Evolutionary conservation across 768 basidiomycete genomes (phyloP).

Genomic region (Suillus cothurnatus): DNA sequence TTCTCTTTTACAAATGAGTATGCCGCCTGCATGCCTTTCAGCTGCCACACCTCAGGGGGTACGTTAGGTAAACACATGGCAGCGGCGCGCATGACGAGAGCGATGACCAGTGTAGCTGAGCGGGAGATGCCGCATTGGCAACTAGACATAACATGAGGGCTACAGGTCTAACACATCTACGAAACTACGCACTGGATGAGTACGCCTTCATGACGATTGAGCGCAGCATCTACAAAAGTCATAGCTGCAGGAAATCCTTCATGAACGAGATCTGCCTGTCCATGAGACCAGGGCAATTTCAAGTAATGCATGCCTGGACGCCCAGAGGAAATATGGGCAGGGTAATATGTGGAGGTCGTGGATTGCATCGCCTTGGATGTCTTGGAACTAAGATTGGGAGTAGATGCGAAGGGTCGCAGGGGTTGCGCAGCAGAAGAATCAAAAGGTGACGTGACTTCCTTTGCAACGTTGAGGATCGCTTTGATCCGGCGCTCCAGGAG

Average conservation of each 20-base stretch:
- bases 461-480: slow-evolving; percentile 89
- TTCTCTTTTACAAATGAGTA: slow-evolving; percentile 90
- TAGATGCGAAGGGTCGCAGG: slow-evolving; percentile 64
- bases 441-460: slow-evolving; percentile 81
- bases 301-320: slow-evolving; percentile 85
- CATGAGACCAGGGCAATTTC: slow-evolving; percentile 91
- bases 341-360: slow-evolving; percentile 58
- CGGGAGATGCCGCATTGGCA: slow-evolving; percentile 95
- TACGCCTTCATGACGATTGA: slow-evolving; percentile 76
- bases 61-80: slow-evolving; percentile 64
- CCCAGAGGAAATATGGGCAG: slow-evolving; percentile 66
- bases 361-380: slow-evolving; percentile 31
- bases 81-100: slow-evolving; percentile 92
- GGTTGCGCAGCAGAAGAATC: slow-evolving; percentile 50
- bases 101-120: slow-evolving; percentile 88
- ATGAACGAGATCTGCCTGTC: slow-evolving; percentile 85
- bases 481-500: slow-evolving; percentile 74
- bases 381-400: slow-evolving; percentile 55
- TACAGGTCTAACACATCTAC: slow-evolving; percentile 15
- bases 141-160: slow-evolving; percentile 42
- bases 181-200: slow-evolving; percentile 74
- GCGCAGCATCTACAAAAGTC: slow-evolving; percentile 76
- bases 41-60: slow-evolving; percentile 72
- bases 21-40: slow-evolving; percentile 88
- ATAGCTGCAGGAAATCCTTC: slow-evolving; percentile 81